Base-by-base conservation (phyloP, 2,329 filamentous ascomycete species). In the Diplodia mutila region DNA sequence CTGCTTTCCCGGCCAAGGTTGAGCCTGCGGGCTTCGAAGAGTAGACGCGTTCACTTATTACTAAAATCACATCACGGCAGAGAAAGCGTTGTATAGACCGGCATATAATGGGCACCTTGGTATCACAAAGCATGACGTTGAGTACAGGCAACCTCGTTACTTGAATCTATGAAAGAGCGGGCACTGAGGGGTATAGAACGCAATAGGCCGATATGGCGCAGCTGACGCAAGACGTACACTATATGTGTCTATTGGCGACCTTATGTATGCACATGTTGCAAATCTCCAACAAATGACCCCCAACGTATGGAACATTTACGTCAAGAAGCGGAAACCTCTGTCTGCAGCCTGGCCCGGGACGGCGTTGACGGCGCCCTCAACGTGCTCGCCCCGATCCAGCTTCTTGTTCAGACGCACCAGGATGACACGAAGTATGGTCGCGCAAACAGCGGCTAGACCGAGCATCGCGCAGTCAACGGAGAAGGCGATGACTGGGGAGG, bases 391-490 rank as follows among this genome's bases (percentile, higher is more conserved):
- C 16, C 82, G 80, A 55, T 91, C 90, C 2, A 93, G 81, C 77
- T 88, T 91, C 81, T 85, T 88, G 73, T 93, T 94, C 72, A 92
- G 75, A 52, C 85, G 80, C 16, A 85, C 83, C 29, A 94, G 81
- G 48, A 91, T 86, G 42, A 88, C 80, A 11, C 90, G 81, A 71
- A 93, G 80, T 2, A 87, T 76, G 0, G 86, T 86, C 0, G 90
- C 90, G 68, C 87, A 63, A 29, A 86, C 72, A 53, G 93, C 89
- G 1, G 90, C 87, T 53, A 92, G 75, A 25, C 87, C 84, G 0
- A 86, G 85, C 21, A 88, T 91, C 1, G 82, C 84, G 71, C 88
- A 90, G 76, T 92, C 91, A 61, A 92, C 89, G 6, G 83, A 82
- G 80, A 93, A 89, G 4, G 90, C 89, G 18, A 87, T 80, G 5